These are phyloP conservation scores for Jackrogersella multiformis DNA, from an alignment of 495 filamentous ascomycete species.

Conservation along the genomic window DNA sequence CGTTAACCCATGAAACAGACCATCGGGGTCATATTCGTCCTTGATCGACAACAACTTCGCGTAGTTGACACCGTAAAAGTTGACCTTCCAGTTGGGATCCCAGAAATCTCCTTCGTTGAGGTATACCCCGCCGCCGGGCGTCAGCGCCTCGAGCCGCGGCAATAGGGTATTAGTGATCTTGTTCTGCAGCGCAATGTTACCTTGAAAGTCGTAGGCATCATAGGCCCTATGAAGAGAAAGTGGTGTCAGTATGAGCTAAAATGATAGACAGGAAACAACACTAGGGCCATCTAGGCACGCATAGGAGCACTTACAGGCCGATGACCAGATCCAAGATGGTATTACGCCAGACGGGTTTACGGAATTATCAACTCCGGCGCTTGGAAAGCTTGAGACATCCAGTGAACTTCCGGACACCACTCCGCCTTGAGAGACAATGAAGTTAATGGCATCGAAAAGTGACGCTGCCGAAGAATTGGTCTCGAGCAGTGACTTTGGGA, in stretches of 20 bases:
- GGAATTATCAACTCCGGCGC: neutral
- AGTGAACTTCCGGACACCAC: neutral
- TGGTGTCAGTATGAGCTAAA: neutral
- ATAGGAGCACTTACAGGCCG: too few relatives aligned
- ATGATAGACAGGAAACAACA: too few relatives aligned
- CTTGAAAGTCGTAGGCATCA: neutral
- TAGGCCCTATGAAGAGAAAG: neutral
- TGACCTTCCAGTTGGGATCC: constrained; percentile 50
- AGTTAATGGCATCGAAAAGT: neutral
- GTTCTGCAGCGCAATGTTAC: neutral
- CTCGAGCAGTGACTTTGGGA: neutral
- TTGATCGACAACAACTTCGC: constrained; percentile 55
- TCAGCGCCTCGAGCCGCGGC: constrained; percentile 40
- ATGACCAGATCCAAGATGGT: too few relatives aligned
- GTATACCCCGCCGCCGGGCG: constrained; percentile 46
- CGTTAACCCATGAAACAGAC: constrained; percentile 48
- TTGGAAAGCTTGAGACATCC: neutral
- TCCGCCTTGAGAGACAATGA: neutral
- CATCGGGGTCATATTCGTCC: constrained; percentile 58
- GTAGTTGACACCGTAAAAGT: constrained; percentile 57
- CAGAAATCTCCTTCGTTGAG: constrained; percentile 54
- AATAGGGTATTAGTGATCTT: constrained; percentile 14
- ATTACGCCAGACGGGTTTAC: constrained; percentile 44
- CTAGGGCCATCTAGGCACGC: too few relatives aligned
- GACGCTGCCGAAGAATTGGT: neutral